Evolutionary conservation across 768 basidiomycete genomes (phyloP).

Genomic region (Kwoniella bestiolae): DNA sequence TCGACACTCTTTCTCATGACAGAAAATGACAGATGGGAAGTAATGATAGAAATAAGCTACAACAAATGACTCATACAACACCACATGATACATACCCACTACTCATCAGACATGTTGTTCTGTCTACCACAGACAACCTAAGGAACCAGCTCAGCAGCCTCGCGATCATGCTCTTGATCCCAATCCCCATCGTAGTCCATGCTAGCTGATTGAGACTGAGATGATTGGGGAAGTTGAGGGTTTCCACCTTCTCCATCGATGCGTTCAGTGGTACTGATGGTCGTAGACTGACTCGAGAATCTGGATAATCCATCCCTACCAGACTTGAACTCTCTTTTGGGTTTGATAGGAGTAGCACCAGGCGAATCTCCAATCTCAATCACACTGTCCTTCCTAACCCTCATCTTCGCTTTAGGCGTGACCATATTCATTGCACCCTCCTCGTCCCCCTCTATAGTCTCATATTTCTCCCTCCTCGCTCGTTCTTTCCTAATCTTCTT

Average conservation of each 20-base stretch:
- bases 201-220: too few species aligned
- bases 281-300: neutral
- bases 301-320: neutral
- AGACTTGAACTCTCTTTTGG: neutral
- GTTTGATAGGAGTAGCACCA: neutral
- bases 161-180: neutral
- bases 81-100: too few species aligned
- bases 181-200: neutral
- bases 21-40: too few species aligned
- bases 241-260: neutral
- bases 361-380: neutral
- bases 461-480: neutral
- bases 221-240: neutral
- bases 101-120: too few species aligned
- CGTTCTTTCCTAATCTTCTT: neutral
- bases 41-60: too few species aligned
- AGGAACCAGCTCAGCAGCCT: neutral
- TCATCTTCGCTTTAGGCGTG: neutral
- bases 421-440: constrained; percentile 1
- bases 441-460: neutral
- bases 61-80: too few species aligned
- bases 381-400: neutral
- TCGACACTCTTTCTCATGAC: too few species aligned
- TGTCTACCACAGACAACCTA: too few species aligned
- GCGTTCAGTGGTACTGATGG: neutral